phyloP scores from a whole-genome alignment of 352 stramenopile genomes.

The Globisporangium paroecandrum region DNA sequence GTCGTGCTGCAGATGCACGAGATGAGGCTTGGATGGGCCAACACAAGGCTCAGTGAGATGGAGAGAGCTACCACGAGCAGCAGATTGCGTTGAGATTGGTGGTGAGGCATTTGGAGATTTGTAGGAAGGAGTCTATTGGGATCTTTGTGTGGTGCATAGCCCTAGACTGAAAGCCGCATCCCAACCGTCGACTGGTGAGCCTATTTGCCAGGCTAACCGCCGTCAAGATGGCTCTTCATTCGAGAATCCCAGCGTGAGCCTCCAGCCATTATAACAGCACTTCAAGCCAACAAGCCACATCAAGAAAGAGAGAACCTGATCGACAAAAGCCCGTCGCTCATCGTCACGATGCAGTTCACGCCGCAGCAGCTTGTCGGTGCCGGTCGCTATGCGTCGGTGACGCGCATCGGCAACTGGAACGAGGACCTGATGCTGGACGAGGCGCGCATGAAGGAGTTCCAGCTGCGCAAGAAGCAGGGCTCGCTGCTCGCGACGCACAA shows the following conservation, averaged over 20 bases:
- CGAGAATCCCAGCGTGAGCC: neutral
- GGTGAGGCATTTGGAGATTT: neutral
- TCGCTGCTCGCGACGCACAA: slow-evolving; percentile 78
- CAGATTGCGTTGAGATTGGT: neutral
- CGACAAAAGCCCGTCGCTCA: neutral
- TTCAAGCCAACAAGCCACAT: neutral
- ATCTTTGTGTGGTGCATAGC: neutral
- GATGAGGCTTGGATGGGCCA: slow-evolving; percentile 59
- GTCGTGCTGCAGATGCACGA: slow-evolving; percentile 76
- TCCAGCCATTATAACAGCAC: neutral
- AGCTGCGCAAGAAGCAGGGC: slow-evolving; percentile 74
- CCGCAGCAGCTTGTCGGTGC: slow-evolving; percentile 86
- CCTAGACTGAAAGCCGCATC: neutral
- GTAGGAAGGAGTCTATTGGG: neutral
- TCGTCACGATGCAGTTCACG: slow-evolving; percentile 79
- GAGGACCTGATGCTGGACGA: slow-evolving; percentile 88
- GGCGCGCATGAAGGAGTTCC: slow-evolving; percentile 81
- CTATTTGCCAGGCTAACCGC: slow-evolving; percentile 1
- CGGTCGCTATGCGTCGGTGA: slow-evolving; percentile 71
- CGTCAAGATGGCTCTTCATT: slow-evolving; percentile 2
- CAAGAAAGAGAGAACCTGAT: neutral
- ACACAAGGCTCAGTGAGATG: neutral
- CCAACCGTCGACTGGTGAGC: slow-evolving; percentile 2
- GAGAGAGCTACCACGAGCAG: neutral
- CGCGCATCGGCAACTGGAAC: slow-evolving; percentile 89